Evolutionary conservation across 2,329 filamentous ascomycete species (phyloP).

Genomic region (Exutisphaerella laricina): DNA sequence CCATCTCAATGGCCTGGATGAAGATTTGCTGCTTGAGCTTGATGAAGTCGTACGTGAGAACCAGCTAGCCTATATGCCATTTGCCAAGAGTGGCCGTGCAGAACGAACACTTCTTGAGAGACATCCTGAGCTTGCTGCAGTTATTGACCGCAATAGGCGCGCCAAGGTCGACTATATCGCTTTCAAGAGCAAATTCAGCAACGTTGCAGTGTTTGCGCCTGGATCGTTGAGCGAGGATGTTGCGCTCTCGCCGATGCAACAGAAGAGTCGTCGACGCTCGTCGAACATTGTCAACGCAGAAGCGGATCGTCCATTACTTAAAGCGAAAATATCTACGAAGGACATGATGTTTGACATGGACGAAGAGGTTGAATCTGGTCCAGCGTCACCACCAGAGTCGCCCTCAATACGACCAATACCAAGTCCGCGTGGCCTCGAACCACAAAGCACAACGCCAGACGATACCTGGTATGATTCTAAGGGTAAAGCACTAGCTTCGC

Average conservation of each 20-base stretch:
- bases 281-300: slow-evolving; percentile 36
- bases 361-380: slow-evolving; percentile 51
- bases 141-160: slow-evolving; percentile 63
- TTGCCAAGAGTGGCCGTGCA: slow-evolving; percentile 68
- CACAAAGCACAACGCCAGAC: slow-evolving; percentile 23
- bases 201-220: slow-evolving; percentile 59
- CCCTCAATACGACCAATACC: slow-evolving; percentile 26
- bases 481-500: slow-evolving; percentile 34
- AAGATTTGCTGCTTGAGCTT: slow-evolving; percentile 73
- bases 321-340: slow-evolving; percentile 59
- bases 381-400: slow-evolving; percentile 21
- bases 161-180: slow-evolving; percentile 71
- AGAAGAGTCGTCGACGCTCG: slow-evolving; percentile 38
- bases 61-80: slow-evolving; percentile 70
- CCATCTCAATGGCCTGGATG: slow-evolving; percentile 77
- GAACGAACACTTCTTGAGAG: slow-evolving; percentile 61
- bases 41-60: slow-evolving; percentile 76
- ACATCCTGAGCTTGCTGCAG: slow-evolving; percentile 57
- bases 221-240: slow-evolving; percentile 60
- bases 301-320: slow-evolving; percentile 55
- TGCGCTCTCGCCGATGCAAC: slow-evolving; percentile 42
- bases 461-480: slow-evolving; percentile 39
- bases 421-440: slow-evolving; percentile 23
- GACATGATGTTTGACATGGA: slow-evolving; percentile 96
- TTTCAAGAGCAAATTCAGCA: slow-evolving; percentile 57